phyloP scores from a whole-genome alignment of 805 yeast species.

The Candida wancherniae region DNA sequence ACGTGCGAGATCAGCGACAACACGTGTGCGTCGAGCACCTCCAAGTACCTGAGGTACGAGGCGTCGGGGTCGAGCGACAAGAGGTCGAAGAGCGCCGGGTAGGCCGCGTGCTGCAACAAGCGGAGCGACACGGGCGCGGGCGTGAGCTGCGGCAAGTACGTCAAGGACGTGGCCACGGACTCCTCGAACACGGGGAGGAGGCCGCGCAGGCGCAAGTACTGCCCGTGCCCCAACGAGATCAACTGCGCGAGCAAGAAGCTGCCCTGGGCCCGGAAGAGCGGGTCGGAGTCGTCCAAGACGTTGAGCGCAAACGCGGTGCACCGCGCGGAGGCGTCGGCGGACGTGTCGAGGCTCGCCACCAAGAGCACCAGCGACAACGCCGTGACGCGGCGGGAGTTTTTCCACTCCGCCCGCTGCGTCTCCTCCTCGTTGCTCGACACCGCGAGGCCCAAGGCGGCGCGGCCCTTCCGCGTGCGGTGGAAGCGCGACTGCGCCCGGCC shows the following conservation, averaged over 20 bases:
- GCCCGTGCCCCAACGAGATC: conserved; percentile 6
- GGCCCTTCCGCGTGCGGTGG: conserved; percentile 7
- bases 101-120: conserved; percentile 20
- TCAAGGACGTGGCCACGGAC: conserved; percentile 20
- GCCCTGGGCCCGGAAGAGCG: conserved; percentile 24
- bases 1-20: conserved; percentile 24
- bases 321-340: conserved; percentile 7
- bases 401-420: conserved; percentile 25
- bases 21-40: conserved; percentile 21
- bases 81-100: conserved; percentile 16
- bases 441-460: conserved; percentile 17
- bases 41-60: conserved; percentile 15
- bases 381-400: conserved; percentile 19
- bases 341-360: conserved; percentile 12
- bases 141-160: conserved; percentile 26
- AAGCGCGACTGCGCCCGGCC: conserved; percentile 2
- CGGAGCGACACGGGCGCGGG: conserved; percentile 18
- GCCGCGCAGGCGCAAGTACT: conserved; percentile 22
- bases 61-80: conserved; percentile 5
- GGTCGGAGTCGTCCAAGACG: conserved; percentile 31
- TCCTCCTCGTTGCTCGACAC: conserved; percentile 16
- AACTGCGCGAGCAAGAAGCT: conserved; percentile 17
- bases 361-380: conserved; percentile 26
- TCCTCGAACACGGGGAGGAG: conserved; percentile 24
- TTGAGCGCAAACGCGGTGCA: conserved; percentile 31